Percentiles rank a stretch among this genome's conserved stretches.
Evolutionary conservation across 371 early-diverging fungal genomes (phyloP).

Genomic region (Mucor irregularis): DNA sequence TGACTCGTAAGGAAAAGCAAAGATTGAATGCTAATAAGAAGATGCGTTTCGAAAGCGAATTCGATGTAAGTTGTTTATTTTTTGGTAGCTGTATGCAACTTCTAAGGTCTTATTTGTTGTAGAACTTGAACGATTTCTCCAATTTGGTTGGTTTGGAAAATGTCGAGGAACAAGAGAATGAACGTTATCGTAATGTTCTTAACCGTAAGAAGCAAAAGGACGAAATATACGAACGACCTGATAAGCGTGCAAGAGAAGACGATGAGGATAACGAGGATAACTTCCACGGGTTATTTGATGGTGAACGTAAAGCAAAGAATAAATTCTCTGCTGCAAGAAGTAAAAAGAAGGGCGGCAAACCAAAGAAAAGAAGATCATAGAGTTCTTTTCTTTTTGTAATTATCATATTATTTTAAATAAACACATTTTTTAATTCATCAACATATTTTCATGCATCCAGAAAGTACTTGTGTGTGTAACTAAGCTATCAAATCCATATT

Average conservation of each 20-base stretch:
- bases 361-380: conserved; percentile 26
- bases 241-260: conserved; percentile 17
- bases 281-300: conserved; percentile 23
- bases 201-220: conserved; percentile 45
- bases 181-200: conserved; percentile 54
- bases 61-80: conserved; percentile 77
- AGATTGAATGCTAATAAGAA: conserved; percentile 60
- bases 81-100: neutral
- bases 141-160: conserved; percentile 61
- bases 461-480: too few species aligned
- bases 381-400: neutral
- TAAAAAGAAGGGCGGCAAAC: conserved; percentile 10
- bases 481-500: too few species aligned
- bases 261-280: conserved; percentile 12
- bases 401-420: neutral
- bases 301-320: conserved; percentile 10
- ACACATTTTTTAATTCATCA: neutral
- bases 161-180: conserved; percentile 55
- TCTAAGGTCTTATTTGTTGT: neutral
- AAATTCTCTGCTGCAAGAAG: conserved; percentile 9
- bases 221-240: conserved; percentile 13
- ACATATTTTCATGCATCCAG: neutral
- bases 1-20: conserved; percentile 78
- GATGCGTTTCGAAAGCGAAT: conserved; percentile 81
- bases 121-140: conserved; percentile 75